Evolutionary conservation across 1,284 basidiomycete genomes (phyloP).

Genomic region (Fistulinella cinereoalba): DNA sequence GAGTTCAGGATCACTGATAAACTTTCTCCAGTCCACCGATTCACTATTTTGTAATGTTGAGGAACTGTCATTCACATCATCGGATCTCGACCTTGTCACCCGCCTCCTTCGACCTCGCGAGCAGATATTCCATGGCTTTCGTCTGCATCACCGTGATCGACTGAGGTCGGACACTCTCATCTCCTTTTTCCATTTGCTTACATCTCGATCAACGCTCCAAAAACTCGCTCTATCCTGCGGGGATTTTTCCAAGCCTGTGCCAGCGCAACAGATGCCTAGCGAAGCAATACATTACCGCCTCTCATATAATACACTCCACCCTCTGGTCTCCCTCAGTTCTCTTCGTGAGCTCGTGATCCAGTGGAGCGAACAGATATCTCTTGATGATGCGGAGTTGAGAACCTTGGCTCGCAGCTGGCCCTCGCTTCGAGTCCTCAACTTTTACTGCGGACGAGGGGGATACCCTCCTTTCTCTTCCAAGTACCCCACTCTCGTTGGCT

Average conservation of each 20-base stretch:
- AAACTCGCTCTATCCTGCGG: constrained; percentile 1
- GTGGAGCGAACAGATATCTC: constrained; percentile 15
- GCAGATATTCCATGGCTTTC: constrained; percentile 10
- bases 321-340: constrained; percentile 3
- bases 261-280: constrained; percentile 3
- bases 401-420: constrained; percentile 13
- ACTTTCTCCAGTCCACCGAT: background rate
- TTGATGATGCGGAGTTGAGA: constrained; percentile 11
- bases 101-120: constrained; percentile 8
- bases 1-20: background rate
- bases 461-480: constrained; percentile 11
- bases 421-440: constrained; percentile 1
- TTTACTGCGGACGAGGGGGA: constrained; percentile 10
- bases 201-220: constrained; percentile 1
- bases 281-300: constrained; percentile 8
- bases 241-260: constrained; percentile 1
- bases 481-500: constrained; percentile 8
- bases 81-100: constrained; percentile 12
- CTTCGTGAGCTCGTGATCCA: constrained; percentile 8
- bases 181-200: constrained; percentile 7
- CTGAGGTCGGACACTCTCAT: background rate
- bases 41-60: constrained; percentile 2
- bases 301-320: constrained; percentile 6
- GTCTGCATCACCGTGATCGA: background rate
- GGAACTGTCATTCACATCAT: constrained; percentile 2